phyloP scores from a whole-genome alignment of 2,329 filamentous ascomycete genomes.

The Cladobotryum mycophilum region DNA sequence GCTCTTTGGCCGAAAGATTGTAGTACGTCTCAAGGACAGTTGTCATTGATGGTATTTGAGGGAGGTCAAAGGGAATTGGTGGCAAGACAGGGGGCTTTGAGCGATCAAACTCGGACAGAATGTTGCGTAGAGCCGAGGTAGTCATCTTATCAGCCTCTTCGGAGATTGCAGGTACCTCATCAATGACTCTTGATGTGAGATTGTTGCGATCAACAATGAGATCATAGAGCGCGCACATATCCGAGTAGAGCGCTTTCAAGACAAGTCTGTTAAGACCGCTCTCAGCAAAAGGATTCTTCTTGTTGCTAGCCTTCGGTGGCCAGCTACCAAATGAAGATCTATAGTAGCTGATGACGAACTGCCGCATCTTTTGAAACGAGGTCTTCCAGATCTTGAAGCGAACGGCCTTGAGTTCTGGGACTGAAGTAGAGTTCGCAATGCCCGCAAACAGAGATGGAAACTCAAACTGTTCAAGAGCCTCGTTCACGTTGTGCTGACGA shows the following conservation, averaged over 20 bases:
- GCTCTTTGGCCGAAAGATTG: constrained; percentile 63
- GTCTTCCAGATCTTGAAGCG: constrained; percentile 80
- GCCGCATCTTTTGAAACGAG: constrained; percentile 67
- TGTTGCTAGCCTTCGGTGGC: constrained; percentile 86
- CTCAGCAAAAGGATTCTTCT: constrained; percentile 85
- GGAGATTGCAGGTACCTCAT: constrained; percentile 53
- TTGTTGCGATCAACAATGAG: constrained; percentile 73
- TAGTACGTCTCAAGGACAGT: constrained; percentile 59
- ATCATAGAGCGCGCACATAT: constrained; percentile 84
- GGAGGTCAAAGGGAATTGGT: constrained; percentile 84
- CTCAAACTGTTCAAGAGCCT: constrained; percentile 78
- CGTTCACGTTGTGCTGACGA: constrained; percentile 63
- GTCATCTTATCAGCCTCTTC: constrained; percentile 54
- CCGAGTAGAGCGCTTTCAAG: constrained; percentile 73
- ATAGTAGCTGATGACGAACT: constrained; percentile 64
- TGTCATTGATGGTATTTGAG: constrained; percentile 65
- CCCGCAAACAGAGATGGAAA: constrained; percentile 88
- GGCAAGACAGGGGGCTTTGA: constrained; percentile 85
- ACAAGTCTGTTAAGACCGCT: constrained; percentile 82
- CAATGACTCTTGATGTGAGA: constrained; percentile 71
- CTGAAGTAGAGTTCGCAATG: constrained; percentile 75
- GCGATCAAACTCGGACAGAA: constrained; percentile 83
- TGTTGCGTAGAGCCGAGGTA: constrained; percentile 64
- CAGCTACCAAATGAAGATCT: constrained; percentile 59
- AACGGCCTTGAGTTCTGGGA: constrained; percentile 67